These are phyloP conservation scores for Nicotiana tabacum DNA, from an alignment of 257 asterid genomes.

Conservation along the genomic window DNA sequence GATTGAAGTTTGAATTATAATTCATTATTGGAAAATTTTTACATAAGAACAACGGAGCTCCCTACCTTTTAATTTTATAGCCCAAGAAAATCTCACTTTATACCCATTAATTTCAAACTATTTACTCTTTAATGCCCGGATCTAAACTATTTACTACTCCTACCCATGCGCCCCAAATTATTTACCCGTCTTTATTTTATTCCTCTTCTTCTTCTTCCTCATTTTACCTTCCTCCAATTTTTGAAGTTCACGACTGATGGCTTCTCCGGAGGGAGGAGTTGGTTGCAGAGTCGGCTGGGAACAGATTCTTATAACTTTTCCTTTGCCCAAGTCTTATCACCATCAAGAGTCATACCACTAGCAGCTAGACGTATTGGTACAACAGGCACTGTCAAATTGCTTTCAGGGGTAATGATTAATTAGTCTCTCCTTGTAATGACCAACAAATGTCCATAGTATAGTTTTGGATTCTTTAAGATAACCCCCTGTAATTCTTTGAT, in stretches of 20 bases:
- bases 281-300: conserved; percentile 89
- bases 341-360: conserved; percentile 65
- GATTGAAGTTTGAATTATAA: no score
- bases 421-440: conserved; percentile 13
- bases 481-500: conserved; percentile 10
- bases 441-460: neutral
- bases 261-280: conserved; percentile 85
- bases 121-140: no score
- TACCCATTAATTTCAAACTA: no score
- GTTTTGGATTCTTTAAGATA: neutral
- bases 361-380: conserved; percentile 51
- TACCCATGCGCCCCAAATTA: no score
- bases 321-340: conserved; percentile 67
- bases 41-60: no score
- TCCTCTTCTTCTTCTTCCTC: no score
- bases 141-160: no score
- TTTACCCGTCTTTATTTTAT: no score
- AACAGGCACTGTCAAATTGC: conserved; percentile 59
- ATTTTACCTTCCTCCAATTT: no score
- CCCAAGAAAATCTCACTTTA: no score
- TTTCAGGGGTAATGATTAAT: conserved; percentile 63
- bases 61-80: no score
- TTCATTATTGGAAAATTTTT: no score
- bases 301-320: conserved; percentile 68
- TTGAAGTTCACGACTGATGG: conserved; percentile 50